A percentile compares a stretch with the other conserved stretches of the same genome.
phyloP scores from a whole-genome alignment of 768 basidiomycete genomes.

The Leccinum incarnatum region DNA sequence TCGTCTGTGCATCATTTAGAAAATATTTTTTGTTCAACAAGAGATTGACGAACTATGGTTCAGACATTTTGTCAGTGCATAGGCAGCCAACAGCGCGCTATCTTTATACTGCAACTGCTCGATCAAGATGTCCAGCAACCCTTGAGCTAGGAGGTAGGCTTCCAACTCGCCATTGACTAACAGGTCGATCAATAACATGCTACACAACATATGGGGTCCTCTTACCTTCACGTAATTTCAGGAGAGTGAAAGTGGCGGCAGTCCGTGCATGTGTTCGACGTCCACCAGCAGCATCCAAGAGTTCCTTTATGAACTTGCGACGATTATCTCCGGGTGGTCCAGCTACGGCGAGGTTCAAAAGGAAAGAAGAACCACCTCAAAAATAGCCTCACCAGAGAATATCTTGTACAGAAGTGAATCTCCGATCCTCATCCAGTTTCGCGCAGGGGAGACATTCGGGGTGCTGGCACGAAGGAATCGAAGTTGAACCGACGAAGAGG shows the following conservation, averaged over 20 bases:
- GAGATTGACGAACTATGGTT: conserved; percentile 3
- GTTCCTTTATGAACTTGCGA: conserved; percentile 7
- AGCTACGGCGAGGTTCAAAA: neutral
- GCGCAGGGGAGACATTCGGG: conserved; percentile 9
- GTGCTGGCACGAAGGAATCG: conserved; percentile 8
- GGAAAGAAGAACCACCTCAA: neutral
- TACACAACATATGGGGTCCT: neutral
- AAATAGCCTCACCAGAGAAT: conserved; percentile 3
- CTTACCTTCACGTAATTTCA: conserved; percentile 9
- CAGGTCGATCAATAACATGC: neutral
- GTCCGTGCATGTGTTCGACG: conserved; percentile 9
- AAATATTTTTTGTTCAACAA: neutral
- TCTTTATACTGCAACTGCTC: conserved; percentile 11
- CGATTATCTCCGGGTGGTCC: conserved; percentile 5
- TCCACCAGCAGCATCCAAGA: conserved; percentile 6
- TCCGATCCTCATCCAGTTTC: conserved; percentile 15
- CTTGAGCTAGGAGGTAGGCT: conserved; percentile 1
- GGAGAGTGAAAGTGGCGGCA: conserved; percentile 15
- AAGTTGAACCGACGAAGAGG: neutral
- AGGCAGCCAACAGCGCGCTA: conserved; percentile 15
- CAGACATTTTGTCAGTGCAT: conserved; percentile 14
- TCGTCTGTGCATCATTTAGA: neutral
- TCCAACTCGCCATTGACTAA: conserved; percentile 5
- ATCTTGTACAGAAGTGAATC: conserved; percentile 9
- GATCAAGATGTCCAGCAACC: conserved; percentile 7